These are phyloP conservation scores for Pleurotus djamor DNA, from an alignment of 768 basidiomycete species.

Conservation along the genomic window DNA sequence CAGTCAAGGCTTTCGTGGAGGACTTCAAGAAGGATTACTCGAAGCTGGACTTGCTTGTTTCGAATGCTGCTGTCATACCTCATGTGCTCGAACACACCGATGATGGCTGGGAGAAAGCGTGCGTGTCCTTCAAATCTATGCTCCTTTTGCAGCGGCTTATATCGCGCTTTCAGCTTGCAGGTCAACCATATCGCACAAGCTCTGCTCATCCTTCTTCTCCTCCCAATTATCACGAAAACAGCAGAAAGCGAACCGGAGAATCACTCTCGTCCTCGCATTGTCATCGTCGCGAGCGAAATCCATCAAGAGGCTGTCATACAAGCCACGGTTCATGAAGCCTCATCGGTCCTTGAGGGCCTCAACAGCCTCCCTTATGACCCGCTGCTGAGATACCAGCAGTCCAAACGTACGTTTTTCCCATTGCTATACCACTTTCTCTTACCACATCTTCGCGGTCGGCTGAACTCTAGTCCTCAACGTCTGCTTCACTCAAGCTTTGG, in stretches of 20 bases:
- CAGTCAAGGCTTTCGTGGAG: slow-evolving; percentile 35
- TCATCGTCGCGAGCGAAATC: slow-evolving; percentile 40
- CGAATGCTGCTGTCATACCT: slow-evolving; percentile 33
- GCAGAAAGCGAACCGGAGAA: slow-evolving; percentile 26
- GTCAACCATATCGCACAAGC: slow-evolving; percentile 42
- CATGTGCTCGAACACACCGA: slow-evolving; percentile 18
- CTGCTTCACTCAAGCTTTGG: slow-evolving; percentile 34
- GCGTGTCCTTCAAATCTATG: slow-evolving; percentile 3
- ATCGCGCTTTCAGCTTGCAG: slow-evolving; percentile 35
- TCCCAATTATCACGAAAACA: slow-evolving; percentile 34
- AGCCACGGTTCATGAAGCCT: slow-evolving; percentile 8
- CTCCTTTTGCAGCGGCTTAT: not conserved
- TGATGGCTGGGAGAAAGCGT: slow-evolving; percentile 50
- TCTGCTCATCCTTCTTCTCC: slow-evolving; percentile 36
- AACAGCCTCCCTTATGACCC: not conserved
- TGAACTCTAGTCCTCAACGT: slow-evolving; percentile 32
- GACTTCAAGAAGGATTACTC: slow-evolving; percentile 26
- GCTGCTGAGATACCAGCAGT: slow-evolving; percentile 22
- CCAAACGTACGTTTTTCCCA: slow-evolving; percentile 28
- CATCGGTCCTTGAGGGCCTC: not conserved
- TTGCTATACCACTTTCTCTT: not conserved
- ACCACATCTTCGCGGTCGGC: not conserved
- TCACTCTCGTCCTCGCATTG: slow-evolving; percentile 29
- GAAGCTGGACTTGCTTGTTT: slow-evolving; percentile 41
- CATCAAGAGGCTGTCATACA: slow-evolving; percentile 29